Evolutionary conservation across 2,329 filamentous ascomycete species (phyloP).

Genomic region (Cercospora sesami): DNA sequence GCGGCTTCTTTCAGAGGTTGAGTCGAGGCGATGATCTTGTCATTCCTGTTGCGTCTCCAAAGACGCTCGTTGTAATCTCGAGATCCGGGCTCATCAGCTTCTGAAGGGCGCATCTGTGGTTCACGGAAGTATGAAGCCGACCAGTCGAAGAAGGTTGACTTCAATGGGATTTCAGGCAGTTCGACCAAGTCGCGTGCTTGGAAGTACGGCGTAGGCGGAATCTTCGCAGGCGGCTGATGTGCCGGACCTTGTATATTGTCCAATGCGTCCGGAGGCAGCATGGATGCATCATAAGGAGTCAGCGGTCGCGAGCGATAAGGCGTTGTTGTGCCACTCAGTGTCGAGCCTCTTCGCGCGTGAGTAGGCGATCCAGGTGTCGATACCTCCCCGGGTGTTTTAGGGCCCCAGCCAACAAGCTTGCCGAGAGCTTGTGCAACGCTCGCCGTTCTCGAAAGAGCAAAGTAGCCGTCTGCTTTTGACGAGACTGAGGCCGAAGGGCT

Average conservation of each 20-base stretch:
- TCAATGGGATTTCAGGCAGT: slow-evolving; percentile 68
- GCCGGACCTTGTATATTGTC: slow-evolving; percentile 54
- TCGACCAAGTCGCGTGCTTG: slow-evolving; percentile 61
- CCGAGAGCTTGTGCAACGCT: slow-evolving; percentile 66
- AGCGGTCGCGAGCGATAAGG: slow-evolving; percentile 48
- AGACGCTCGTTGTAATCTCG: slow-evolving; percentile 93
- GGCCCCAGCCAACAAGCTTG: slow-evolving; percentile 53
- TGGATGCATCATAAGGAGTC: slow-evolving; percentile 36
- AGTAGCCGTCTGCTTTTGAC: slow-evolving; percentile 59
- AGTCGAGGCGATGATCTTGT: slow-evolving; percentile 85
- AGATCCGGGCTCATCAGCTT: slow-evolving; percentile 93
- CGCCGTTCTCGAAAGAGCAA: slow-evolving; percentile 63
- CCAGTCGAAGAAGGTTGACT: slow-evolving; percentile 88
- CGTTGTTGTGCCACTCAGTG: slow-evolving; percentile 19
- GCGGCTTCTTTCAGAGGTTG: slow-evolving; percentile 91
- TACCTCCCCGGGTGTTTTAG: slow-evolving; percentile 30
- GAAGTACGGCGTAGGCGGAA: slow-evolving; percentile 78
- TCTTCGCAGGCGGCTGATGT: slow-evolving; percentile 69
- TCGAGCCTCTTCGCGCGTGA: slow-evolving; percentile 30
- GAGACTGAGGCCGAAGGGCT: slow-evolving; percentile 50
- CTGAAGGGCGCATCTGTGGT: slow-evolving; percentile 95
- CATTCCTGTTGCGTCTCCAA: slow-evolving; percentile 90
- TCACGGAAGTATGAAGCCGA: slow-evolving; percentile 96
- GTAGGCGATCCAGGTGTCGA: slow-evolving; percentile 32
- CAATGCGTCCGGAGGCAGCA: slow-evolving; percentile 69